Percentiles rank a stretch among this genome's conserved stretches.
These are phyloP conservation scores for Camellia lanceoleosa DNA, from an alignment of 148 eudicot genomes.

Conservation along the genomic window DNA sequence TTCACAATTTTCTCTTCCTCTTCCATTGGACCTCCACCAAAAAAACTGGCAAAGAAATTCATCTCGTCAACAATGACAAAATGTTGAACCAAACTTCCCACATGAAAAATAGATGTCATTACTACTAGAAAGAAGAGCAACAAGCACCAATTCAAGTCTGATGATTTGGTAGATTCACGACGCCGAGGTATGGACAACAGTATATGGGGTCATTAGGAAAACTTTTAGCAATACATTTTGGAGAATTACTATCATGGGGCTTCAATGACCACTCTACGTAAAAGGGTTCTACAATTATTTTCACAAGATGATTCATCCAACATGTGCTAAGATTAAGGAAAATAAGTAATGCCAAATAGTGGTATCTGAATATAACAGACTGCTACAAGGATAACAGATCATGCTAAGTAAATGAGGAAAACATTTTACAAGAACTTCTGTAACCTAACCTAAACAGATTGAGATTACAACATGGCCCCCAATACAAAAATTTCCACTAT, in stretches of 20 bases:
- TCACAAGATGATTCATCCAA: background rate
- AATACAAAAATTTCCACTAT: background rate
- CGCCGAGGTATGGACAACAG: too few relatives aligned
- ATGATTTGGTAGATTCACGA: background rate
- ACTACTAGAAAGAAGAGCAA: background rate
- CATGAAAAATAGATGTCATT: background rate
- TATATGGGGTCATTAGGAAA: too few relatives aligned
- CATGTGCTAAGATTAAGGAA: background rate
- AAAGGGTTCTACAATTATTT: background rate
- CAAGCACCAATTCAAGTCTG: background rate
- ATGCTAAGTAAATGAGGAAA: background rate
- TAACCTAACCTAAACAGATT: conserved; percentile 8
- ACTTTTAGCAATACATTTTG: too few relatives aligned
- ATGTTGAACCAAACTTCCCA: background rate
- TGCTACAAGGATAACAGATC: background rate
- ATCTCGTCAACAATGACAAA: background rate
- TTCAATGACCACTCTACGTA: background rate
- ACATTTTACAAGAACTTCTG: background rate
- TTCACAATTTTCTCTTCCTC: conserved; percentile 80
- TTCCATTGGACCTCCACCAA: conserved; percentile 69
- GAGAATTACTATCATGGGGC: background rate
- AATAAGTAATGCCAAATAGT: background rate
- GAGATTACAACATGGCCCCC: background rate
- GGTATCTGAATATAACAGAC: background rate
- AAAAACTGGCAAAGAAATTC: conserved; percentile 38